Evolutionary conservation across 805 yeast species (phyloP).

Genomic region (Maudiozyma pseudohumilis): DNA sequence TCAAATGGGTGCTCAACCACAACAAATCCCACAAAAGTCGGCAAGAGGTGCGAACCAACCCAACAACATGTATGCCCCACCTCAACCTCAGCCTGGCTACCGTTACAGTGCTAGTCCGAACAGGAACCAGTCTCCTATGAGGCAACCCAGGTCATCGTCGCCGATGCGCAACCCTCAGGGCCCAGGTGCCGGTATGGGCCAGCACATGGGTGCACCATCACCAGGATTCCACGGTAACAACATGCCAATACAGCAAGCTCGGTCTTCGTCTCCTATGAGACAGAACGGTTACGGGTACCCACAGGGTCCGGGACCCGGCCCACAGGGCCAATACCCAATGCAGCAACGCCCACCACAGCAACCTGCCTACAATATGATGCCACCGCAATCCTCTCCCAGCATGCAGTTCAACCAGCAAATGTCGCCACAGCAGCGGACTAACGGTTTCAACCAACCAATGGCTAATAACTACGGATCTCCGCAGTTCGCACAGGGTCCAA

Average conservation of each 20-base stretch:
- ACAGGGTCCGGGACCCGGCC: no score
- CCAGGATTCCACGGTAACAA: neutral
- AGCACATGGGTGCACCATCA: neutral
- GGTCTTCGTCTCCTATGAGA: slow-evolving; percentile 3
- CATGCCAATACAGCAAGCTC: neutral
- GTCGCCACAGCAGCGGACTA: slow-evolving; percentile 1
- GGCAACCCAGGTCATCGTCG: neutral
- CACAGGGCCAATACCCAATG: slow-evolving; percentile 2
- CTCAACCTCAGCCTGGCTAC: no score
- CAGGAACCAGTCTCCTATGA: slow-evolving; percentile 5
- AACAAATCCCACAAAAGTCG: neutral
- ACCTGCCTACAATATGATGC: neutral
- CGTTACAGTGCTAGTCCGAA: neutral
- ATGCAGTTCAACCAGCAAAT: slow-evolving; percentile 4
- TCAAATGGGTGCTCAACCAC: neutral
- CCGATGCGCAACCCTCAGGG: neutral
- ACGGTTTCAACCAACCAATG: slow-evolving; percentile 1
- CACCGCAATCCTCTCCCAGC: slow-evolving; percentile 2
- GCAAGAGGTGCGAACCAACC: no score
- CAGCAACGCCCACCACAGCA: neutral
- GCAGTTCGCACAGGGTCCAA: slow-evolving; percentile 1
- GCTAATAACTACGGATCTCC: neutral
- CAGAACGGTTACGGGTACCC: slow-evolving; percentile 3
- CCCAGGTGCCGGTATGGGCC: no score
- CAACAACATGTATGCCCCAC: no score